Base-by-base conservation (phyloP, 2,329 filamentous ascomycete species). In the Neocucurbitaria cava region DNA sequence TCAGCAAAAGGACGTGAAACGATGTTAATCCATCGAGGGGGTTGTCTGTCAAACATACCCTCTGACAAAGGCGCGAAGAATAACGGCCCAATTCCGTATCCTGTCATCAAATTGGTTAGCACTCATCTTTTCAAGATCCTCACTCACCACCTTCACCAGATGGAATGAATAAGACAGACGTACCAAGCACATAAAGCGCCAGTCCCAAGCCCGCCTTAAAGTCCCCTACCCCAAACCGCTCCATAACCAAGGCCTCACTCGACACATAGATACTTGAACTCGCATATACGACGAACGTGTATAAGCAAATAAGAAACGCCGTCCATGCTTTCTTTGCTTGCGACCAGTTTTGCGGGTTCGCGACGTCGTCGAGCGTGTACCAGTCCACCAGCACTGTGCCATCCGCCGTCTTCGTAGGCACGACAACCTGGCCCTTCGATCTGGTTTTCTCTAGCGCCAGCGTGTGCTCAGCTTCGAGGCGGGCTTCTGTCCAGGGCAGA, bases 191-290 rank as follows among this genome's bases (percentile, higher is more conserved):
- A 60, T 82, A 84, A 1, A 84, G 67, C 2, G 79, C 78, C 9
- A 85, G 73, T 15, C 82, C 82, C 0, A 84, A 73, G 0, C 77
- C 77, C 0, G 80, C 80, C 5, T 76, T 80, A 13, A 79, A 76
- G n/a, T 69, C 63, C 23, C 72, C 75, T 2, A 82, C 78, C 2
- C 74, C 75, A 56, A 84, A 85, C 3, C 70, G 69, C 8, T 72
- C 56, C 55, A 75, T 73, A 15, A 85, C 68, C 9, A 69, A 68
- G 3, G 61, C 38, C 3, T 76, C 73, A 23, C 81, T 79, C 0
- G 82, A 76, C 0, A 79, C 77, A 61, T 84, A 85, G 28, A 85
- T 82, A 0, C 81, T 75, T 3, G 79, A 81, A 8, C 80, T 81
- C 28, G 81, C 77, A 65, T 85, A 85, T 40, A 85, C 78, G 3